A percentile compares a stretch with the other conserved stretches of the same genome.
Conservation (phyloP, 768 basidiomycete species). For the Lactarius hatsudake region DNA sequence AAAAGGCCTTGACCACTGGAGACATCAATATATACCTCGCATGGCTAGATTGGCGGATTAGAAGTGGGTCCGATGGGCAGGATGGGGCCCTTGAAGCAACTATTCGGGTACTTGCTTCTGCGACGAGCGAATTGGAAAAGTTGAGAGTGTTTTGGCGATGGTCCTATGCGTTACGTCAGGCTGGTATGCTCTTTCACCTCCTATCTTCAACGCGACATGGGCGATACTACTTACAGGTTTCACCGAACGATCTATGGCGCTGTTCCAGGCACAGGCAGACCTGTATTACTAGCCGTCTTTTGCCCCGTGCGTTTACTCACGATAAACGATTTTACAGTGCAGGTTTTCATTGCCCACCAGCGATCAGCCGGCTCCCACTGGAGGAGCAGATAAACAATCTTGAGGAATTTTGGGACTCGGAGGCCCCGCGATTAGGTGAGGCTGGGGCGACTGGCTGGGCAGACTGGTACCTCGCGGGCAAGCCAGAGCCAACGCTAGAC, state of each 20-base stretch:
- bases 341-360: conserved; percentile 50
- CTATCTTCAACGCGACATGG: conserved; percentile 1
- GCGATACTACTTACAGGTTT: conserved; percentile 48
- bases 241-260: conserved; percentile 66
- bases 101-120: conserved; percentile 42
- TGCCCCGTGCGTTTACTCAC: not conserved
- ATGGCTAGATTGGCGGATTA: conserved; percentile 76
- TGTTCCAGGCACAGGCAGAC: conserved; percentile 84
- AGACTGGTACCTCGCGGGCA: conserved; percentile 51
- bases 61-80: conserved; percentile 46
- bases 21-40: conserved; percentile 67
- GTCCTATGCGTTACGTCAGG: conserved; percentile 57
- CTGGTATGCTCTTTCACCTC: conserved; percentile 47
- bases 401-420: conserved; percentile 85
- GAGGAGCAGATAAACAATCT: conserved; percentile 53
- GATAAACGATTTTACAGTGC: conserved; percentile 40
- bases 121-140: conserved; percentile 49
- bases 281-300: conserved; percentile 48
- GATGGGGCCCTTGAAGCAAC: conserved; percentile 54
- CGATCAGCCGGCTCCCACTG: conserved; percentile 44
- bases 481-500: conserved; percentile 33
- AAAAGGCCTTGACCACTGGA: conserved; percentile 52
- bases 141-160: conserved; percentile 72
- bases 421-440: conserved; percentile 74
- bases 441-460: conserved; percentile 64